Conservation (phyloP, 2,329 filamentous ascomycete genomes). For the Scedosporium boydii region DNA sequence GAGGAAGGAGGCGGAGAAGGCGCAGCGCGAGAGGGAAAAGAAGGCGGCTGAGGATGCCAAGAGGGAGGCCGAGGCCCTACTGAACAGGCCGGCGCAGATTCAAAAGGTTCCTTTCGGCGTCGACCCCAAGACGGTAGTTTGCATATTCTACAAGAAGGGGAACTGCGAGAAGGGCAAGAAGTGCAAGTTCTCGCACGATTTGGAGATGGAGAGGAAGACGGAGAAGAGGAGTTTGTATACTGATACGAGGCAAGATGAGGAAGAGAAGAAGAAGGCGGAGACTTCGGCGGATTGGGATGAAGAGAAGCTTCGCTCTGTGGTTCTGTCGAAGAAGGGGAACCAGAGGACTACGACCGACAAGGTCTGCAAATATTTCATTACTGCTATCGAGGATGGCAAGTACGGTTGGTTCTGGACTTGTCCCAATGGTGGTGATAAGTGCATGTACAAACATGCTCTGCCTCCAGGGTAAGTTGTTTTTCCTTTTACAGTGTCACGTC, state of each 20-base stretch:
- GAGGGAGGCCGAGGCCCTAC: slow-evolving; percentile 68
- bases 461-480: slow-evolving; percentile 69
- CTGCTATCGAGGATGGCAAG: slow-evolving; percentile 94
- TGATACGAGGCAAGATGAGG: slow-evolving; percentile 66
- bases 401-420: slow-evolving; percentile 99
- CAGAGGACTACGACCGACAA: slow-evolving; percentile 93
- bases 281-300: slow-evolving; percentile 97
- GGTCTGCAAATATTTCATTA: slow-evolving; percentile 98
- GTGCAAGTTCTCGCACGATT: slow-evolving; percentile 96
- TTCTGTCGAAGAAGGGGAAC: slow-evolving; percentile 94
- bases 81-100: slow-evolving; percentile 87
- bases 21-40: slow-evolving; percentile 73
- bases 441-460: slow-evolving; percentile 96
- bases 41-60: slow-evolving; percentile 77
- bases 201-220: slow-evolving; percentile 79
- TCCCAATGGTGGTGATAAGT: slow-evolving; percentile 92
- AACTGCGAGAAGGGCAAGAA: slow-evolving; percentile 95
- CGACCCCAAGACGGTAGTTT: slow-evolving; percentile 94
- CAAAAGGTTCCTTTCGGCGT: slow-evolving; percentile 98
- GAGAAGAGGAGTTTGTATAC: slow-evolving; percentile 89
- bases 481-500: background rate
- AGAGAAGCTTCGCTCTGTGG: slow-evolving; percentile 83
- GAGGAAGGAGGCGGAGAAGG: slow-evolving; percentile 60
- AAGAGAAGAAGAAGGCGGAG: slow-evolving; percentile 75
- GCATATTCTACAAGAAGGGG: slow-evolving; percentile 95